Evolutionary conservation across 2,329 filamentous ascomycete genomes (phyloP).

Genomic region (Tolypocladium album): DNA sequence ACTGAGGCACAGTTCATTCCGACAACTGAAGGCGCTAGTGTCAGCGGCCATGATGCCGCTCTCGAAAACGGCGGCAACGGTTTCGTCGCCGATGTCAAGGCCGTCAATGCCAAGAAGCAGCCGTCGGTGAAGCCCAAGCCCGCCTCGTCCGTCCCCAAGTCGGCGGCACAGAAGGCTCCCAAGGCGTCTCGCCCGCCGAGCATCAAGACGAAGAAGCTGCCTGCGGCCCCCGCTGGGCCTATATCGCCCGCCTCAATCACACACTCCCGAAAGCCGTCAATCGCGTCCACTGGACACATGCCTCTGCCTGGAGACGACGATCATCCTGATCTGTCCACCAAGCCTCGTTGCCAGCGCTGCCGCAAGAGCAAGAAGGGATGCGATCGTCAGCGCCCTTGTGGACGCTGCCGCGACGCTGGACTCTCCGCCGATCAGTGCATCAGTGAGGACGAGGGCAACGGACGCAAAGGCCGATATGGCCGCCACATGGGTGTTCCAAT

Average conservation of each 20-base stretch:
- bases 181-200: conserved; percentile 30
- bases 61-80: conserved; percentile 21
- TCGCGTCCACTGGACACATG: conserved; percentile 43
- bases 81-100: conserved; percentile 26
- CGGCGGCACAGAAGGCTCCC: conserved; percentile 24
- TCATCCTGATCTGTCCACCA: conserved; percentile 83
- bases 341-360: conserved; percentile 95
- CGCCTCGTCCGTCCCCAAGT: conserved; percentile 19
- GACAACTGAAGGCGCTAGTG: conserved; percentile 35
- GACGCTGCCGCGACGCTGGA: conserved; percentile 90
- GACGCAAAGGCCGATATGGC: conserved; percentile 85
- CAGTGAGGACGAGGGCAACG: conserved; percentile 96
- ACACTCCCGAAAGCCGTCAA: conserved; percentile 65
- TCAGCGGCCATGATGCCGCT: conserved; percentile 23
- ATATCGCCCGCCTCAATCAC: conserved; percentile 59
- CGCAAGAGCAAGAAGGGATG: conserved; percentile 99
- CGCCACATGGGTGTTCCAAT: conserved; percentile 60
- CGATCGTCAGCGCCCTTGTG: conserved; percentile 90
- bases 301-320: conserved; percentile 65
- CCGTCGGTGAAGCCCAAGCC: conserved; percentile 29
- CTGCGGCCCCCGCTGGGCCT: conserved; percentile 26
- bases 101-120: conserved; percentile 27
- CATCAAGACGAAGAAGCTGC: conserved; percentile 42
- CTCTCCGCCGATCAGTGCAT: conserved; percentile 89
- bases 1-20: conserved; percentile 42